These are phyloP conservation scores for Poteriospumella lacustris DNA, from an alignment of 108 stramenopile genomes.

Conservation along the genomic window DNA sequence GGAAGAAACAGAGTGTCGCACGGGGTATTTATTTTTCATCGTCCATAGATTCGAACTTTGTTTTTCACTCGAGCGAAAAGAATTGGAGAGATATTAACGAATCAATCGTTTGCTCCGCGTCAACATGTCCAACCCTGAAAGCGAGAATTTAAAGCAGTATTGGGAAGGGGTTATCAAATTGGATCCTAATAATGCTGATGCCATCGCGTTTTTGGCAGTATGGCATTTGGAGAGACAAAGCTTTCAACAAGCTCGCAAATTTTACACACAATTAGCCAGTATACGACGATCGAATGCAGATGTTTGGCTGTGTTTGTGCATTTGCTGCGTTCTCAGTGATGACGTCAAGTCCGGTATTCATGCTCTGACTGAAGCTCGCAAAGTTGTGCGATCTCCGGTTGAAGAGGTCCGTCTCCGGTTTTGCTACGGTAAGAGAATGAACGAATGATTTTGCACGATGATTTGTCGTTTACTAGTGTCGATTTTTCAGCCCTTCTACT, in stretches of 20 bases:
- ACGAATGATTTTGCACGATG: background rate
- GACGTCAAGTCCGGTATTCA: background rate
- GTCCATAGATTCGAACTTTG: no score
- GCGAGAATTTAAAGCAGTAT: slow-evolving; percentile 14
- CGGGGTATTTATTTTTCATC: no score
- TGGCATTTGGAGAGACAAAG: slow-evolving; percentile 31
- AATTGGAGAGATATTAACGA: no score
- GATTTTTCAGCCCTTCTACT: background rate
- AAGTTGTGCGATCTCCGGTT: background rate
- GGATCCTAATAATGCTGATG: slow-evolving; percentile 15
- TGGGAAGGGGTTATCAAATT: slow-evolving; percentile 6
- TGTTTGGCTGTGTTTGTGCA: slow-evolving; percentile 22
- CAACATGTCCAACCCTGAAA: no score
- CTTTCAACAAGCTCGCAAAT: slow-evolving; percentile 21
- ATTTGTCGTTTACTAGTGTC: background rate
- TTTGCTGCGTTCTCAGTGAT: background rate
- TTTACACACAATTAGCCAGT: slow-evolving; percentile 5
- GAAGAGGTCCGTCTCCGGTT: background rate
- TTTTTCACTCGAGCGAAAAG: no score
- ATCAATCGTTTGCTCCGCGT: no score
- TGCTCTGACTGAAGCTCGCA: background rate
- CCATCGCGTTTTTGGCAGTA: slow-evolving; percentile 10
- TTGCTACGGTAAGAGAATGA: slow-evolving; percentile 12
- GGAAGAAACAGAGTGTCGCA: no score
- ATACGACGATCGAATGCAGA: background rate